Evolutionary conservation across 2,329 filamentous ascomycete genomes (phyloP), one percentile per base, ranked within the genome.

Genomic region (Talaromyces amestolkiae): DNA sequence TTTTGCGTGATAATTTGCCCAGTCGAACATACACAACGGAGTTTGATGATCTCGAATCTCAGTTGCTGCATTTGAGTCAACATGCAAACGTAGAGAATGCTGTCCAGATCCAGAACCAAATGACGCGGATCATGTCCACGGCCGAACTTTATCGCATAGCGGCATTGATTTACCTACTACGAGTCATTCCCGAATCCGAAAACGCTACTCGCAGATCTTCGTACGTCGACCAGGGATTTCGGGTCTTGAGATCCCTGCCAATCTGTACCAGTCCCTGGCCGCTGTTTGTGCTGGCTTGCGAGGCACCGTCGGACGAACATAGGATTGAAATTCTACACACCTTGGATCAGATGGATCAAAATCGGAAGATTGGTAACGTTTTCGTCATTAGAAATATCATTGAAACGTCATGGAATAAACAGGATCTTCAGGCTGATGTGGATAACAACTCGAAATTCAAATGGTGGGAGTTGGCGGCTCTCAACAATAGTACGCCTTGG

Each of bases 191-290:
- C 17, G 53, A 31, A 15, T 37, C 33, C 9, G 33, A 56, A 24
- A 56, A 37, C 33, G 19, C 41, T 33, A 19, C 22, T 19, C 53
- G 53, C 53, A 56, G 53, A 24, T 47, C 61, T 47, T 43, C 22
- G 3, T 64, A 64, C 27, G 13, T 58, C 24, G 19, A 58, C 13
- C 31, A 39, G 27, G 53, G 53, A 49, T 64, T 64, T 51, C 41
- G 51, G 27, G 17, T 64, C 9, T 39, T 64, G n/a, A 19, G 17
- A n/a, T 3, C 3, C 13, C 41, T 64, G 7, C 62, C 62, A 17
- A 58, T 64, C 11, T 64, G 62, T 45, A 64, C 62, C 39, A 64
- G 62, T 31, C 62, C 62, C 33, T 64, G 62, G 62, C 62, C 62
- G 10, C 22, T 64, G 31, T 64, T 64, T 43, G 62, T 64, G 19